phyloP scores from a whole-genome alignment of 176 grass and related monocot genomes.

The Juncus effusus region DNA sequence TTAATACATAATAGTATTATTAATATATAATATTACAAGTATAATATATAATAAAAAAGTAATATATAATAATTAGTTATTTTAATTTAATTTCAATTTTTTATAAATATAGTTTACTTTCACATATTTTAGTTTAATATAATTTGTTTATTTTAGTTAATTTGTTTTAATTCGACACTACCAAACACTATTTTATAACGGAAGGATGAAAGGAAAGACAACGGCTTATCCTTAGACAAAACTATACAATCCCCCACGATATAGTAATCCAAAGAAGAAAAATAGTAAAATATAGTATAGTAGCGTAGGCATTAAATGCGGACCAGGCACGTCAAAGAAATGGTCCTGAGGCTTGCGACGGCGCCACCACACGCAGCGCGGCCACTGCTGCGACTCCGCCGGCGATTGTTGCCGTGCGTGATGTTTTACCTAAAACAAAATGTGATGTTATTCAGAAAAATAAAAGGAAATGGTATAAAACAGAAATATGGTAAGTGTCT shows the following conservation, averaged over 20 bases:
- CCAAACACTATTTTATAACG: background rate
- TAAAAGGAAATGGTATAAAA: conserved; percentile 13
- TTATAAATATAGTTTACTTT: too few species aligned
- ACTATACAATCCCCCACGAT: background rate
- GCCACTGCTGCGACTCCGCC: conserved; percentile 69
- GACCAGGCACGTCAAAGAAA: conserved; percentile 86
- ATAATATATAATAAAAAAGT: too few species aligned
- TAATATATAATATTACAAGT: background rate
- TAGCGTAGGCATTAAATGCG: conserved; percentile 14
- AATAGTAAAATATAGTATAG: conserved; percentile 18
- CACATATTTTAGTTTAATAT: background rate
- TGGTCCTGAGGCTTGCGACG: conserved; percentile 71
- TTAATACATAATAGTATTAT: background rate
- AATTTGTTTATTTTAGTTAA: background rate
- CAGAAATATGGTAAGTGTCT: background rate
- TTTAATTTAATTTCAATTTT: too few species aligned
- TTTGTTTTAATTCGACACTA: background rate
- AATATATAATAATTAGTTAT: too few species aligned
- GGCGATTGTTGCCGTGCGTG: conserved; percentile 66
- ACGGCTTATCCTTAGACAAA: background rate
- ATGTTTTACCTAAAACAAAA: conserved; percentile 11
- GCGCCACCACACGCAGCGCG: conserved; percentile 55
- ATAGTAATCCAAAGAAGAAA: conserved; percentile 19
- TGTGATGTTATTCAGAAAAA: background rate
- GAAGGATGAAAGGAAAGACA: background rate